phyloP scores from a whole-genome alignment of 345 rosid genomes.

The Anastatica hierochuntica region DNA sequence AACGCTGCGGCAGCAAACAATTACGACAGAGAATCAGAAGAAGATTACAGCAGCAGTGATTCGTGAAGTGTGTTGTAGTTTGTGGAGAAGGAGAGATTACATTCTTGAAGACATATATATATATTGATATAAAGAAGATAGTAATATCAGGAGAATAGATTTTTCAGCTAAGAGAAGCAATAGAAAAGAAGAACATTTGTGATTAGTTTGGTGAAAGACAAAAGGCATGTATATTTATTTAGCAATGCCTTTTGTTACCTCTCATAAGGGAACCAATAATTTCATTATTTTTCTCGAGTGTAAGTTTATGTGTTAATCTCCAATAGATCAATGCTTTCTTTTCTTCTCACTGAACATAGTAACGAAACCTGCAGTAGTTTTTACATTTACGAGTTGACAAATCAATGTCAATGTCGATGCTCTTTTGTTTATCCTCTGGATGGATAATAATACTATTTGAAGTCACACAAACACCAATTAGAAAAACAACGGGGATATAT shows the following conservation, averaged over 20 bases:
- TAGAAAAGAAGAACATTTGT: slow-evolving; percentile 15
- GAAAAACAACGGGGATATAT: too few relatives aligned
- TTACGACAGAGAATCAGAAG: slow-evolving; percentile 44
- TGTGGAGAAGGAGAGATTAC: slow-evolving; percentile 13
- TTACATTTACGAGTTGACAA: too few relatives aligned
- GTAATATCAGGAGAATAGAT: slow-evolving; percentile 25
- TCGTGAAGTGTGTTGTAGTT: too few relatives aligned
- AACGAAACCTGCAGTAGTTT: too few relatives aligned
- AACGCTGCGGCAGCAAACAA: slow-evolving; percentile 33
- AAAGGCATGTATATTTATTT: slow-evolving; percentile 17
- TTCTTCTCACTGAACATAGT: too few relatives aligned
- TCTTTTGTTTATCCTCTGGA: too few relatives aligned
- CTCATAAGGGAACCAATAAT: background rate
- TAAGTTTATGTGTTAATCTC: too few relatives aligned
- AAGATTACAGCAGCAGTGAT: slow-evolving; percentile 83
- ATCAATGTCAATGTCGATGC: too few relatives aligned
- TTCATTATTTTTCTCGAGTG: slow-evolving; percentile 11
- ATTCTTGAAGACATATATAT: slow-evolving; percentile 18
- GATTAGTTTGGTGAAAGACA: slow-evolving; percentile 21
- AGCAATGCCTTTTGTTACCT: slow-evolving; percentile 22
- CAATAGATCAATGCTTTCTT: too few relatives aligned
- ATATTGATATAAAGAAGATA: too few relatives aligned
- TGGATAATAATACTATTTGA: too few relatives aligned
- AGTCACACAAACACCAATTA: too few relatives aligned
- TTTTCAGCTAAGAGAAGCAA: slow-evolving; percentile 15